These are phyloP conservation scores for Tetracentron sinense DNA, from an alignment of 164 flowering plant species.

Conservation along the genomic window DNA sequence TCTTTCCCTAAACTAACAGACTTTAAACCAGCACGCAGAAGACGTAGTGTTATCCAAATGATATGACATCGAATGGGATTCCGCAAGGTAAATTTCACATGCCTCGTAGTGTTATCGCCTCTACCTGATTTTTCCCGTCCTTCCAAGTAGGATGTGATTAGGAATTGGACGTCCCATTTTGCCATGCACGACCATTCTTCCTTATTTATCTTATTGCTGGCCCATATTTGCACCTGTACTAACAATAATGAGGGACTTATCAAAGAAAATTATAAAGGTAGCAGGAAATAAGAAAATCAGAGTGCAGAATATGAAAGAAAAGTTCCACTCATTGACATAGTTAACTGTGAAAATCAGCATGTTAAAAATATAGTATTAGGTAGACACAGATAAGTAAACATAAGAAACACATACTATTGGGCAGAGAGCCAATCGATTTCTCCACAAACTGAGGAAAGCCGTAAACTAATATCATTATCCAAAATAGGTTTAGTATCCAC, in stretches of 20 bases:
- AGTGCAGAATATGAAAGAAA: neutral
- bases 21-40: slow-evolving; percentile 58
- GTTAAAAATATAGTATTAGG: too few relatives aligned
- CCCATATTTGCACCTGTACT: slow-evolving; percentile 93
- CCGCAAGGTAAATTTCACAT: slow-evolving; percentile 65
- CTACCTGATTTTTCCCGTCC: slow-evolving; percentile 57
- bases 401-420: too few relatives aligned
- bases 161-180: slow-evolving; percentile 84
- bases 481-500: too few relatives aligned
- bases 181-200: slow-evolving; percentile 81
- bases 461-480: too few relatives aligned
- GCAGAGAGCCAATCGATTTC: too few relatives aligned
- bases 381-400: too few relatives aligned
- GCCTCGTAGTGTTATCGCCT: slow-evolving; percentile 52
- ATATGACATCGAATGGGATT: slow-evolving; percentile 84
- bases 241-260: slow-evolving; percentile 10
- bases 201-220: slow-evolving; percentile 73
- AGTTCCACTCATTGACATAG: too few relatives aligned
- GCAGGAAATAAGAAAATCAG: neutral
- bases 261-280: slow-evolving; percentile 5
- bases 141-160: slow-evolving; percentile 64
- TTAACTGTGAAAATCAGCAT: too few relatives aligned
- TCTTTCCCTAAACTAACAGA: slow-evolving; percentile 71
- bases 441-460: too few relatives aligned
- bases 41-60: slow-evolving; percentile 79